These are phyloP conservation scores for Colletotrichum godetiae DNA, from an alignment of 2,329 filamentous ascomycete genomes.

Conservation along the genomic window DNA sequence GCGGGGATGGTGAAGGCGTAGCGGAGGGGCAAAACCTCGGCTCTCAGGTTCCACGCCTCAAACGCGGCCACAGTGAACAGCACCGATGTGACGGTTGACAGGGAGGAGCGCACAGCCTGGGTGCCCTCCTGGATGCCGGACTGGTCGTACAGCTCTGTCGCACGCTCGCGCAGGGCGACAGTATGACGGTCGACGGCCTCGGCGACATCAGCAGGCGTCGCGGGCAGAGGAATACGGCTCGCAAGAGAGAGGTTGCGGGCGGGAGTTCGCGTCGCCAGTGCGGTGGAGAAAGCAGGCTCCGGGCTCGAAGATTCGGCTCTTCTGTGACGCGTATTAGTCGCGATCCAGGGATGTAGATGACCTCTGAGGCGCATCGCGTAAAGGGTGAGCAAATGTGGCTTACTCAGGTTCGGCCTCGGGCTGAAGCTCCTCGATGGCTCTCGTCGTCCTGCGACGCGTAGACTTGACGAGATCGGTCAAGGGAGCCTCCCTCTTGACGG, in stretches of 20 bases:
- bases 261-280: conserved; percentile 59
- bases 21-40: conserved; percentile 76
- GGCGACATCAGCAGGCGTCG: conserved; percentile 83
- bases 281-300: conserved; percentile 49
- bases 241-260: conserved; percentile 65
- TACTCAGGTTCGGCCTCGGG: conserved; percentile 53
- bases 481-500: conserved; percentile 67
- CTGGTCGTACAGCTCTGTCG: conserved; percentile 71
- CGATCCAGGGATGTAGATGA: background rate
- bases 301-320: conserved; percentile 38
- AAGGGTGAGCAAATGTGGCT: conserved; percentile 41
- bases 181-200: conserved; percentile 80
- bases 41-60: conserved; percentile 77
- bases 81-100: conserved; percentile 79
- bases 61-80: conserved; percentile 75
- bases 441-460: conserved; percentile 57
- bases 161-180: conserved; percentile 73
- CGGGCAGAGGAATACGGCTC: conserved; percentile 77
- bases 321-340: conserved; percentile 29
- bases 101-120: conserved; percentile 72
- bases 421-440: conserved; percentile 56
- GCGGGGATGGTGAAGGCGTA: conserved; percentile 80
- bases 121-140: conserved; percentile 75
- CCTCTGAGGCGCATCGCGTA: background rate
- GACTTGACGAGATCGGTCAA: conserved; percentile 55